Conservation (phyloP, 495 filamentous ascomycete species). For the Friedmanniomyces simplex region DNA sequence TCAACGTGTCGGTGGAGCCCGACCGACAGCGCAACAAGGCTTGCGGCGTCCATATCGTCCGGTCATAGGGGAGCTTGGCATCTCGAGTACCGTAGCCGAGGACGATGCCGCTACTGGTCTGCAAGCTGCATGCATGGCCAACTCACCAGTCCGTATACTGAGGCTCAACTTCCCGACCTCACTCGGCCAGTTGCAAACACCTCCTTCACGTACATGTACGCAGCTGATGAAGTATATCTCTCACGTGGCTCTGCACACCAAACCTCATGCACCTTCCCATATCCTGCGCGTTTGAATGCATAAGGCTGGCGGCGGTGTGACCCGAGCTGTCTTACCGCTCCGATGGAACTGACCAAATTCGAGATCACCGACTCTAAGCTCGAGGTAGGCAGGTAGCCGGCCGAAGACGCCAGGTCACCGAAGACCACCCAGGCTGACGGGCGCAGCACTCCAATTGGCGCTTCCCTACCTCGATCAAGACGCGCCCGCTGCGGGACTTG, state of each 20-base stretch:
- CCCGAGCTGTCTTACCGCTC: not conserved
- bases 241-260: not conserved
- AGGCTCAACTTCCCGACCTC: not conserved
- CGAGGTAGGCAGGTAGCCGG: slow-evolving; percentile 4
- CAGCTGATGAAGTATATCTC: not conserved
- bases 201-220: not conserved
- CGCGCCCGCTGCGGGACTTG: slow-evolving; percentile 11
- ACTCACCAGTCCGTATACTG: not conserved
- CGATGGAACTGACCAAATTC: slow-evolving; percentile 13
- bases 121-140: slow-evolving; percentile 1
- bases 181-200: not conserved
- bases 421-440: not conserved
- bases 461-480: slow-evolving; percentile 17
- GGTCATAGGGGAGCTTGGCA: not conserved
- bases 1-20: too few species aligned
- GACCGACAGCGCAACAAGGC: too few species aligned
- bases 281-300: not conserved
- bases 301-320: slow-evolving; percentile 10
- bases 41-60: not conserved
- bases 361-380: slow-evolving; percentile 14
- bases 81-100: not conserved
- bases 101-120: not conserved
- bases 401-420: not conserved
- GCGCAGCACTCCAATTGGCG: slow-evolving; percentile 12
- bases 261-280: not conserved